Conservation (phyloP, 805 yeast genomes). For the Kockiozyma suomiensis region DNA sequence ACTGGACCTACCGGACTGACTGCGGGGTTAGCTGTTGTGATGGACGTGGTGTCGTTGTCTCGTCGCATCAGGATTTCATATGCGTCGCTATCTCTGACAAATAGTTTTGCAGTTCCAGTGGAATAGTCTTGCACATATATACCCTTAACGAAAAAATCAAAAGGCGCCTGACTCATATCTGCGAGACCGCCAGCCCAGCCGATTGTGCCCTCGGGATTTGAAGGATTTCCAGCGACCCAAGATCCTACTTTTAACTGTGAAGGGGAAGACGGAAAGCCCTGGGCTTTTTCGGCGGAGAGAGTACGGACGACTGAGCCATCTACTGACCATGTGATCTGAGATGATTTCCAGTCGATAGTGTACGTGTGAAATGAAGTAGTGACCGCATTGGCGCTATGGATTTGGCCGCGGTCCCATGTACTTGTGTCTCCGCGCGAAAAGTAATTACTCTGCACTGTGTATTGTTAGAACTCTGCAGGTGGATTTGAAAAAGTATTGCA, state of each 20-base stretch:
- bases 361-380: constrained; percentile 68
- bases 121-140: constrained; percentile 58
- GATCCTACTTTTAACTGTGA: constrained; percentile 65
- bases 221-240: constrained; percentile 58
- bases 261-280: constrained; percentile 87
- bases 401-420: constrained; percentile 78
- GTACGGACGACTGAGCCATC: constrained; percentile 74
- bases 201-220: constrained; percentile 60
- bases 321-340: constrained; percentile 64
- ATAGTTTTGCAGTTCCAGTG: constrained; percentile 45
- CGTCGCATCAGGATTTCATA: neutral
- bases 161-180: constrained; percentile 64
- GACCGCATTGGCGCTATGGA: constrained; percentile 62
- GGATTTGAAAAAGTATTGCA: neutral
- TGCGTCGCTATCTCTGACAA: neutral
- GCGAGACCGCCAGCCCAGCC: constrained; percentile 77
- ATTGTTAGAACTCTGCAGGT: constrained; percentile 41
- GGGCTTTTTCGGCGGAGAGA: constrained; percentile 47
- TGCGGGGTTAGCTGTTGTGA: neutral
- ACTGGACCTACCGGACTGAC: constrained; percentile 10
- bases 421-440: constrained; percentile 79
- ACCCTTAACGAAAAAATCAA: constrained; percentile 59
- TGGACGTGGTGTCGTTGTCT: neutral
- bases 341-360: constrained; percentile 81
- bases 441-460: constrained; percentile 45